Evolutionary conservation across 2,329 filamentous ascomycete species (phyloP).

Genomic region (Fusarium zealandicum): DNA sequence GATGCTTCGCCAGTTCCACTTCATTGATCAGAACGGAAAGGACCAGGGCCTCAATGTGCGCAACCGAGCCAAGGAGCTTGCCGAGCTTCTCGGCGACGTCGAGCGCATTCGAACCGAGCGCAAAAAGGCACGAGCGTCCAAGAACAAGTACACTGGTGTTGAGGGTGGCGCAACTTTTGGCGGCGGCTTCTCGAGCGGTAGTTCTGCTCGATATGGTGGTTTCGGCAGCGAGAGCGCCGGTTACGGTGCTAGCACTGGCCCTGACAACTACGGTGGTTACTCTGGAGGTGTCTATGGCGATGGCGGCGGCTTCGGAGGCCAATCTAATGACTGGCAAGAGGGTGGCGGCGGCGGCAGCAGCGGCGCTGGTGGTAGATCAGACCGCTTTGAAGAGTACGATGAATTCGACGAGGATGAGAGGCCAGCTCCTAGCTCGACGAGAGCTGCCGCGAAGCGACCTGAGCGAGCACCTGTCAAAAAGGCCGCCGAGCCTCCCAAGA

Average conservation of each 20-base stretch:
- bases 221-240: slow-evolving; percentile 88
- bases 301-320: slow-evolving; percentile 89
- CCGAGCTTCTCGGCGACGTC: slow-evolving; percentile 91
- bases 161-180: slow-evolving; percentile 78
- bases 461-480: slow-evolving; percentile 49
- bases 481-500: slow-evolving; percentile 71
- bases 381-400: slow-evolving; percentile 95
- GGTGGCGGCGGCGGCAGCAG: slow-evolving; percentile 44
- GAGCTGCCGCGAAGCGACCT: slow-evolving; percentile 46
- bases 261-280: slow-evolving; percentile 62
- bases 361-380: slow-evolving; percentile 56
- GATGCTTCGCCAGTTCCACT: slow-evolving; percentile 99
- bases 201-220: slow-evolving; percentile 76
- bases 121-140: slow-evolving; percentile 90
- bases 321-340: slow-evolving; percentile 74
- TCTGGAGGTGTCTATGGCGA: slow-evolving; percentile 89
- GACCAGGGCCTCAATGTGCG: slow-evolving; percentile 98
- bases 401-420: slow-evolving; percentile 83
- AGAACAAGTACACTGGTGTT: slow-evolving; percentile 94
- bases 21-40: slow-evolving; percentile 94
- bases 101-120: slow-evolving; percentile 81
- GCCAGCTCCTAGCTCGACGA: slow-evolving; percentile 56
- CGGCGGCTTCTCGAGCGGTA: slow-evolving; percentile 60
- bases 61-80: slow-evolving; percentile 93
- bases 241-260: slow-evolving; percentile 63